Base-by-base conservation (phyloP, 176 grass and related monocot species). In the Tuctoria greenei region DNA sequence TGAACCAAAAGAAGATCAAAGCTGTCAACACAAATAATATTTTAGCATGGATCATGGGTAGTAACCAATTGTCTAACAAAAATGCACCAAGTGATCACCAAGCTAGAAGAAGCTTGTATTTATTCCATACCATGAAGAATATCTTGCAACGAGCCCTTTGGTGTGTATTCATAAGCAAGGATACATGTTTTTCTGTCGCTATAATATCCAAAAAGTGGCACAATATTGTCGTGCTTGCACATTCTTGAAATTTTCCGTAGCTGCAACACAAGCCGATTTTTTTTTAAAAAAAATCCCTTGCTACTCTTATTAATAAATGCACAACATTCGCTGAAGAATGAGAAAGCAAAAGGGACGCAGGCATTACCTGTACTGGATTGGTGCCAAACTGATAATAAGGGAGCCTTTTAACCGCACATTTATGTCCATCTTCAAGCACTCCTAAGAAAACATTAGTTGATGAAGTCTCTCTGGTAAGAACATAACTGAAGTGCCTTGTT, bases 61-160 rank as follows among this genome's bases (percentile, higher is more conserved):
- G n/a, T n/a, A n/a, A n/a, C n/a, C n/a, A n/a, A n/a, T n/a, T n/a
- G n/a, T n/a, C n/a, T n/a, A n/a, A n/a, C n/a, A n/a, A n/a, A n/a
- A n/a, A n/a, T n/a, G n/a, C n/a, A n/a, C n/a, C n/a, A n/a, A n/a
- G n/a, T n/a, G n/a, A n/a, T n/a, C n/a, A n/a, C n/a, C n/a, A n/a
- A n/a, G n/a, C n/a, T n/a, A n/a, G n/a, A n/a, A n/a, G n/a, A n/a
- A n/a, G n/a, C n/a, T n/a, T n/a, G n/a, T n/a, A n/a, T n/a, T n/a
- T n/a, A n/a, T n/a, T n/a, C 17, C n/a, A n/a, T 8, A 64, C 5
- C 38, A 64, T n/a, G 38, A 72, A 93, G 90, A 65, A 93, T 93
- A 67, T 93, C 90, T 82, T 93, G 86, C 61, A 93, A 84, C 54
- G 90, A 93, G 4, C 90, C 90, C 86, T 83, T 93, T 18, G 90